These are phyloP conservation scores for Pseudovirgaria hyperparasitica DNA, from an alignment of 2,329 filamentous ascomycete species.

Conservation along the genomic window DNA sequence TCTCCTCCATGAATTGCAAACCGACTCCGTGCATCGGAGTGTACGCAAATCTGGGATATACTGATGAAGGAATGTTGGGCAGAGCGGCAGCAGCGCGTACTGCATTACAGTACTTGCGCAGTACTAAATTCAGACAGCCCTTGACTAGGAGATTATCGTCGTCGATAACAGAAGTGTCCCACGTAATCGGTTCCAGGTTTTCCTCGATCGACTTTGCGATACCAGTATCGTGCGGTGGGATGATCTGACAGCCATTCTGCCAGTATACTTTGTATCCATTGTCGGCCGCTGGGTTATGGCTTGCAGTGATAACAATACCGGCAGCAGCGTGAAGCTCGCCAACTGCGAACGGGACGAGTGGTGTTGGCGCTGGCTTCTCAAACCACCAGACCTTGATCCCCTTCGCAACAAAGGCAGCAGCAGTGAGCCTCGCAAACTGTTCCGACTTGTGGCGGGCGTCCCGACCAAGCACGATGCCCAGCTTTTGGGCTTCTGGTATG, in stretches of 20 bases:
- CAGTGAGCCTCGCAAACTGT: conserved; percentile 47
- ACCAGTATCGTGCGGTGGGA: conserved; percentile 46
- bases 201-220: conserved; percentile 44
- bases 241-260: conserved; percentile 52
- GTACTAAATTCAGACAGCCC: conserved; percentile 27
- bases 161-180: conserved; percentile 33
- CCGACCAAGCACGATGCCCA: conserved; percentile 46
- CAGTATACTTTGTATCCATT: conserved; percentile 60
- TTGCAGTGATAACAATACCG: conserved; percentile 54
- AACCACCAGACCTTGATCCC: conserved; percentile 49
- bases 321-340: conserved; percentile 40
- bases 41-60: conserved; percentile 35
- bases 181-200: conserved; percentile 40
- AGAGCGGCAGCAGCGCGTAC: conserved; percentile 27
- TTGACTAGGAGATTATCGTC: conserved; percentile 26
- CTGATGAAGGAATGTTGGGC: conserved; percentile 10
- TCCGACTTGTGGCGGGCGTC: conserved; percentile 51
- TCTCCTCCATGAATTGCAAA: conserved; percentile 32
- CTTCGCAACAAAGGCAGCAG: conserved; percentile 45
- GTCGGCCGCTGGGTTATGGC: conserved; percentile 50
- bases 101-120: conserved; percentile 30
- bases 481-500: conserved; percentile 26
- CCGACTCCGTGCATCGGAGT: conserved; percentile 47
- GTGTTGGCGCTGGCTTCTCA: conserved; percentile 43
- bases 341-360: conserved; percentile 50